Percentiles rank a stretch among this genome's conserved stretches.
Conservation (phyloP, 345 rosid species). For the Pistacia atlantica region DNA sequence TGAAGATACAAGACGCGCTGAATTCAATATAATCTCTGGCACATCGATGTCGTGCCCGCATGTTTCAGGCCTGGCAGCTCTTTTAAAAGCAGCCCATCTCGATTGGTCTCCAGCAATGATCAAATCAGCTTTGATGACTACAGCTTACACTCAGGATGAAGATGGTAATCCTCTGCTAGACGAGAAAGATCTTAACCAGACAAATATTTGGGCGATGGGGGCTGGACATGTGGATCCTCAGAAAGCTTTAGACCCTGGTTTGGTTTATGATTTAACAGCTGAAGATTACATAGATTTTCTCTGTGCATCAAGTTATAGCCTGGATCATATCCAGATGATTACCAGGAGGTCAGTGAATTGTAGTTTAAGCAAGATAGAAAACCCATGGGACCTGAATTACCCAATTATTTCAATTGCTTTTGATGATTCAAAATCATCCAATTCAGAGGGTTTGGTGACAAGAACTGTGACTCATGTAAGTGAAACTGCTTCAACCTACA, state of each 20-base stretch:
- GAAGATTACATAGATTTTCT: conserved; percentile 20
- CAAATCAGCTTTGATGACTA: conserved; percentile 28
- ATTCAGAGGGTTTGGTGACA: not conserved
- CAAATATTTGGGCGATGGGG: conserved; percentile 17
- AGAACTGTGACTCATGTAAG: conserved; percentile 18
- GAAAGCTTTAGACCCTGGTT: conserved; percentile 27
- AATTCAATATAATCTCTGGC: conserved; percentile 21
- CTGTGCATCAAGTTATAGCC: conserved; percentile 12
- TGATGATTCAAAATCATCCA: not conserved
- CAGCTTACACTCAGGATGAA: conserved; percentile 8
- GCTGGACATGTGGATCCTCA: conserved; percentile 26
- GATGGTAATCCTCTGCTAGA: conserved; percentile 11
- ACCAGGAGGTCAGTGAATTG: conserved; percentile 9
- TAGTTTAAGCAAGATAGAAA: not conserved
- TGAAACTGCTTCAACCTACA: not conserved
- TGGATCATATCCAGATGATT: not conserved
- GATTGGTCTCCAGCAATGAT: conserved; percentile 28
- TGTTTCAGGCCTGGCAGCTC: conserved; percentile 27
- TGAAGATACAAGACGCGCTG: conserved; percentile 9
- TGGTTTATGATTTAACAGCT: conserved; percentile 18
- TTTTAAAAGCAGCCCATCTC: conserved; percentile 18
- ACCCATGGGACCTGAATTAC: conserved; percentile 26
- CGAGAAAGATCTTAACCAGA: not conserved
- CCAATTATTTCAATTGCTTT: conserved; percentile 23
- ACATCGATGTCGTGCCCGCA: conserved; percentile 29